Evolutionary conservation across 768 basidiomycete species (phyloP).

Genomic region (Pleurotus ostreatus): DNA sequence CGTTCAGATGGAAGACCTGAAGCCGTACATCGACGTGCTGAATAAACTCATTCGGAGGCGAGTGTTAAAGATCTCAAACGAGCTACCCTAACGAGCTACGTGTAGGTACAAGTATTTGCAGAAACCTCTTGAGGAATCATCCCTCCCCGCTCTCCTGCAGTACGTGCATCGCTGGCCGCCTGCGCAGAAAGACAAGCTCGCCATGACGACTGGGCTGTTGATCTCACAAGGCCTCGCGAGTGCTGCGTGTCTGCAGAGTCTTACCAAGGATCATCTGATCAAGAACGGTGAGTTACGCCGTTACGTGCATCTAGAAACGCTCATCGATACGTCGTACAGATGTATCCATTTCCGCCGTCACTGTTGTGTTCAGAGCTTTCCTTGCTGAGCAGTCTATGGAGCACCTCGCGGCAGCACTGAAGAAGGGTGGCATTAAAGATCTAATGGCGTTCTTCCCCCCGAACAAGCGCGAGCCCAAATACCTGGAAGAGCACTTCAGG

Average conservation of each 20-base stretch:
- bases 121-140: constrained; percentile 85
- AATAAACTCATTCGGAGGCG: constrained; percentile 95
- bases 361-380: constrained; percentile 77
- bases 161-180: constrained; percentile 83
- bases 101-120: constrained; percentile 97
- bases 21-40: constrained; percentile 90
- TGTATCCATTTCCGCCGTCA: constrained; percentile 72
- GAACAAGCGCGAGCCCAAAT: constrained; percentile 70
- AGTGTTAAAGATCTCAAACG: constrained; percentile 10
- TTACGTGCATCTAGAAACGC: background rate
- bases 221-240: constrained; percentile 80
- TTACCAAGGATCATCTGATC: constrained; percentile 92
- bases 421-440: constrained; percentile 82
- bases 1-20: constrained; percentile 79
- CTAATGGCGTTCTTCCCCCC: constrained; percentile 84
- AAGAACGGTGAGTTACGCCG: constrained; percentile 69
- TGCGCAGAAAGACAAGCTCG: constrained; percentile 77
- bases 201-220: constrained; percentile 76
- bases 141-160: constrained; percentile 82
- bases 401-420: constrained; percentile 77
- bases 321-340: constrained; percentile 38
- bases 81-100: constrained; percentile 5
- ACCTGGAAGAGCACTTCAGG: constrained; percentile 85
- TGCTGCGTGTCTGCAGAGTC: constrained; percentile 70
- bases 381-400: constrained; percentile 85